Percentiles rank a stretch among this genome's conserved stretches.
phyloP scores from a whole-genome alignment of 352 stramenopile genomes.

The Thalassiosira pacifica region DNA sequence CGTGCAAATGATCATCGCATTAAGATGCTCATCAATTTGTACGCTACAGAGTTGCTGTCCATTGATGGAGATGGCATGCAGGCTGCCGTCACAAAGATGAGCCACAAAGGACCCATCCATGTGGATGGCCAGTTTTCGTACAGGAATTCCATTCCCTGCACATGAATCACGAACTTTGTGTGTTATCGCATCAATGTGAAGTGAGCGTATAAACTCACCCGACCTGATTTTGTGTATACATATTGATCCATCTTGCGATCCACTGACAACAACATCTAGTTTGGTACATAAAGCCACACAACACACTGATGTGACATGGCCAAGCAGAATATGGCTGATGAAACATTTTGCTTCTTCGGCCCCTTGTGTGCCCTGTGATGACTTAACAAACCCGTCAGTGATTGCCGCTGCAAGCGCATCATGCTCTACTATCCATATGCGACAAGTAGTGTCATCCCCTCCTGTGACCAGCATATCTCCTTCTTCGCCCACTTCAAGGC shows the following conservation, averaged over 20 bases:
- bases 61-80: constrained; percentile 84
- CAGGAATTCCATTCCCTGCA: constrained; percentile 49
- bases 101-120: constrained; percentile 77
- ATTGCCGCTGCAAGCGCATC: constrained; percentile 77
- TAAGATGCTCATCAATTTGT: constrained; percentile 75
- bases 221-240: constrained; percentile 87
- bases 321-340: constrained; percentile 71
- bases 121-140: constrained; percentile 72
- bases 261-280: constrained; percentile 87
- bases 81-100: constrained; percentile 73
- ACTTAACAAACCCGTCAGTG: constrained; percentile 84
- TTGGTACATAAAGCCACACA: constrained; percentile 81
- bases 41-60: constrained; percentile 63
- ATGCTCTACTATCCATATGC: constrained; percentile 85
- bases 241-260: constrained; percentile 82
- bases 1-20: constrained; percentile 82
- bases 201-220: constrained; percentile 84
- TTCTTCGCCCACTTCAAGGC: constrained; percentile 78
- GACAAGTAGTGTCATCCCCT: constrained; percentile 83
- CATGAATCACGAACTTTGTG: constrained; percentile 64
- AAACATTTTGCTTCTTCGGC: constrained; percentile 69
- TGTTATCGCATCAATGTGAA: constrained; percentile 69
- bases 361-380: constrained; percentile 57
- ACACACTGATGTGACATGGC: constrained; percentile 78
- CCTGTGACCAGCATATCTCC: constrained; percentile 81